Evolutionary conservation across 495 filamentous ascomycete species (phyloP).

Genomic region (Penicillium odoratum): DNA sequence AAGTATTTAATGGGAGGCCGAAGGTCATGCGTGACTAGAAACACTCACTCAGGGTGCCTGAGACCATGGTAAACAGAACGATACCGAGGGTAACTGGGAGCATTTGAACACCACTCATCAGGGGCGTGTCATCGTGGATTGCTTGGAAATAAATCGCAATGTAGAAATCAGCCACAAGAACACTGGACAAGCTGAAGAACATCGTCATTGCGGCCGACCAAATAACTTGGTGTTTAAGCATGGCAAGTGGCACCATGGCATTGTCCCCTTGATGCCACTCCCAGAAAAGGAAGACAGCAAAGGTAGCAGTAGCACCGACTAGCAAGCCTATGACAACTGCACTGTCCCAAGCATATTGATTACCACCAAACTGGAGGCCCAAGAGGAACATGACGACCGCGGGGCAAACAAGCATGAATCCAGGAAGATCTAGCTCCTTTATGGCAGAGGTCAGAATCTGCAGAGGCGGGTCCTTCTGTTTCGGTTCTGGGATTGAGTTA

Average conservation of each 20-base stretch:
- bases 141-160: conserved; percentile 80
- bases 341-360: conserved; percentile 58
- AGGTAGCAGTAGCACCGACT: conserved; percentile 56
- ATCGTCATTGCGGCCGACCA: conserved; percentile 26
- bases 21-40: not conserved
- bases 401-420: conserved; percentile 20
- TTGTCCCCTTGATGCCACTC: conserved; percentile 63
- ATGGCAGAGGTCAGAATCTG: conserved; percentile 12
- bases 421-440: conserved; percentile 17
- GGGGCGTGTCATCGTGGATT: conserved; percentile 59
- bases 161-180: conserved; percentile 54
- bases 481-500: conserved; percentile 29
- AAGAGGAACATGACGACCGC: conserved; percentile 62
- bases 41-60: conserved; percentile 40
- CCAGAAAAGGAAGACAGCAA: conserved; percentile 55
- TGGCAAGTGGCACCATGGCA: conserved; percentile 67
- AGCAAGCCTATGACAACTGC: conserved; percentile 61
- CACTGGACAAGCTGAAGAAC: conserved; percentile 43
- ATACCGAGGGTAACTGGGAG: conserved; percentile 60
- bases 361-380: conserved; percentile 75
- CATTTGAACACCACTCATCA: conserved; percentile 65
- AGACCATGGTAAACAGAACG: conserved; percentile 51
- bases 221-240: conserved; percentile 63
- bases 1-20: not conserved
- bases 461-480: not conserved